Percentiles rank a stretch among this genome's conserved stretches.
phyloP scores from a whole-genome alignment of 805 yeast genomes.

The Wickerhamiella vanderwaltii region DNA sequence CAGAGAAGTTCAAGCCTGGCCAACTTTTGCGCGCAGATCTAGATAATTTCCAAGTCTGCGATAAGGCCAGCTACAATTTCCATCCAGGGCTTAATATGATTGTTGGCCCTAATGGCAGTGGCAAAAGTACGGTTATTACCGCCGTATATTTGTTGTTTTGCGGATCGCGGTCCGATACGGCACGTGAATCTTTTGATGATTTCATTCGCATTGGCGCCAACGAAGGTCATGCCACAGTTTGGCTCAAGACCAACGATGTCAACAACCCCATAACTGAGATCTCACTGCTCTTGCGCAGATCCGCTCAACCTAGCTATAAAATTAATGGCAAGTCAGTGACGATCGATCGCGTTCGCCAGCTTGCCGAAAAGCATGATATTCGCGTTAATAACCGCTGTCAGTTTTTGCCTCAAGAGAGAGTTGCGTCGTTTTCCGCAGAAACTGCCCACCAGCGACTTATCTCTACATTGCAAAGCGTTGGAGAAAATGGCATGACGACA shows the following conservation, averaged over 20 bases:
- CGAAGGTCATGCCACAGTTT: slow-evolving; percentile 13
- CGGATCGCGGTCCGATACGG: slow-evolving; percentile 36
- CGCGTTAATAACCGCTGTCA: slow-evolving; percentile 89
- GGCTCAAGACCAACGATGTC: slow-evolving; percentile 9
- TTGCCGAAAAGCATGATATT: slow-evolving; percentile 62
- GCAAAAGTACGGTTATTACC: slow-evolving; percentile 85
- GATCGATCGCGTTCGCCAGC: slow-evolving; percentile 38
- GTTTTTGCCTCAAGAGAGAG: slow-evolving; percentile 89
- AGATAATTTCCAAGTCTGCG: slow-evolving; percentile 20
- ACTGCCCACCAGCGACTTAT: slow-evolving; percentile 59
- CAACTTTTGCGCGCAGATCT: slow-evolving; percentile 17
- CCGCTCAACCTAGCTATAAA: not conserved
- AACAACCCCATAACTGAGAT: slow-evolving; percentile 1
- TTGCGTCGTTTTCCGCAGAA: slow-evolving; percentile 78
- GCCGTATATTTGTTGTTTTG: slow-evolving; percentile 84
- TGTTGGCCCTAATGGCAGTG: slow-evolving; percentile 94
- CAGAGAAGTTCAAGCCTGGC: slow-evolving; percentile 14
- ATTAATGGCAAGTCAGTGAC: slow-evolving; percentile 16
- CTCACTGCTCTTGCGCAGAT: not conserved
- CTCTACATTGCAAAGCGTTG: slow-evolving; percentile 61
- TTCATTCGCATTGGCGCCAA: slow-evolving; percentile 16
- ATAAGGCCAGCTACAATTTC: slow-evolving; percentile 31
- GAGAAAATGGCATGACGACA: slow-evolving; percentile 31
- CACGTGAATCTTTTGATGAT: slow-evolving; percentile 31
- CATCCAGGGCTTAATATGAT: slow-evolving; percentile 83